Percentiles rank a stretch among this genome's conserved stretches.
These are phyloP conservation scores for Starmerella khaoyaiensis DNA, from an alignment of 805 yeast species.

Conservation along the genomic window DNA sequence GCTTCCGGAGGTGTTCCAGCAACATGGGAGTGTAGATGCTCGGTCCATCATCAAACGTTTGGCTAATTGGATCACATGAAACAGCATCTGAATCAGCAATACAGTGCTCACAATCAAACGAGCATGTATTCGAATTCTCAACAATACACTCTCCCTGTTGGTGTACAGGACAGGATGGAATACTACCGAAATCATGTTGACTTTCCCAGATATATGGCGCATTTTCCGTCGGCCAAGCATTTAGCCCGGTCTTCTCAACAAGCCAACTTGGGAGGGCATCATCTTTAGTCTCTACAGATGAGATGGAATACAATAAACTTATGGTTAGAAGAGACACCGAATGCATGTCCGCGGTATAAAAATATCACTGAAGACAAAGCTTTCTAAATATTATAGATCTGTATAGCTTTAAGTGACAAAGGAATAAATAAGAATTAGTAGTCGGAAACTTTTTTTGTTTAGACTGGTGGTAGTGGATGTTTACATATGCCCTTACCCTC, in stretches of 20 bases:
- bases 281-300: too few relatives aligned
- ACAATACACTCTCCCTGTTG: constrained; percentile 1
- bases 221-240: constrained; percentile 69
- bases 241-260: constrained; percentile 54
- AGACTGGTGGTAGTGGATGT: too few relatives aligned
- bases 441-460: too few relatives aligned
- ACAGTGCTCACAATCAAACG: constrained; percentile 79
- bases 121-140: constrained; percentile 39
- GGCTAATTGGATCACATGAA: constrained; percentile 63
- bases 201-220: constrained; percentile 69
- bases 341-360: too few relatives aligned
- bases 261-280: constrained; percentile 77
- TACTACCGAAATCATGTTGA: constrained; percentile 37
- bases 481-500: too few relatives aligned
- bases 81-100: constrained; percentile 60
- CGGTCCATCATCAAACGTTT: constrained; percentile 95
- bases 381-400: too few relatives aligned
- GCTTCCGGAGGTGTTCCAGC: constrained; percentile 34
- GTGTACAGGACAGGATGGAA: constrained; percentile 36
- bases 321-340: too few relatives aligned
- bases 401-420: too few relatives aligned
- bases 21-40: constrained; percentile 53
- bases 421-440: not conserved
- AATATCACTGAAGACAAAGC: too few relatives aligned
- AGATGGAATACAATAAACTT: too few relatives aligned